phyloP scores from a whole-genome alignment of 1,284 basidiomycete species.

The Ustilago shanxiensis region DNA sequence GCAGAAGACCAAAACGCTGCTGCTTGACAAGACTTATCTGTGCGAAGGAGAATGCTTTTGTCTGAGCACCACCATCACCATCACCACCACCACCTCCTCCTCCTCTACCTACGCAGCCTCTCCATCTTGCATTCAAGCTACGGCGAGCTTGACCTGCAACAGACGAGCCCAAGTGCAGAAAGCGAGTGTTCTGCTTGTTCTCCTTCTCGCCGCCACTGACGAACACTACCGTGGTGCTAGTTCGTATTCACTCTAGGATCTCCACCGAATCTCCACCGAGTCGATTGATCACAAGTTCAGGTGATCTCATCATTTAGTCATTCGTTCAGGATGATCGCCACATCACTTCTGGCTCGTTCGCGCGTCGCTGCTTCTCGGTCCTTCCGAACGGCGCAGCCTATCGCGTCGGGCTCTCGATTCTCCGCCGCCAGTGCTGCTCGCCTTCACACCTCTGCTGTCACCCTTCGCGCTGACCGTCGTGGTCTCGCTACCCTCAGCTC shows the following conservation, averaged over 20 bases:
- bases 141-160: constrained; percentile 16
- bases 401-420: constrained; percentile 34
- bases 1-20: neutral
- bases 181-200: neutral
- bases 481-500: constrained; percentile 50
- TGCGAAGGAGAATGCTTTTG: neutral
- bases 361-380: constrained; percentile 36
- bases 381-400: constrained; percentile 18
- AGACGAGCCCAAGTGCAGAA: neutral
- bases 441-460: constrained; percentile 6
- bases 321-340: constrained; percentile 26
- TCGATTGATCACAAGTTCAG: neutral
- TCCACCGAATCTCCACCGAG: constrained; percentile 1
- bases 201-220: constrained; percentile 8
- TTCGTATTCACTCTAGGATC: neutral
- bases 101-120: constrained; percentile 1
- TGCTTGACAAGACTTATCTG: neutral
- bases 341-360: constrained; percentile 40
- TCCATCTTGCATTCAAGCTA: constrained; percentile 9
- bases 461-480: constrained; percentile 9
- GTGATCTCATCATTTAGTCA: neutral
- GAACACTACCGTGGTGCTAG: neutral
- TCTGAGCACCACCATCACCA: no score
- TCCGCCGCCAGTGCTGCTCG: constrained; percentile 11
- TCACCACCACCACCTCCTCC: constrained; percentile 12